These are phyloP conservation scores for Nannochloropsis granulata DNA, from an alignment of 108 stramenopile species.

Conservation along the genomic window DNA sequence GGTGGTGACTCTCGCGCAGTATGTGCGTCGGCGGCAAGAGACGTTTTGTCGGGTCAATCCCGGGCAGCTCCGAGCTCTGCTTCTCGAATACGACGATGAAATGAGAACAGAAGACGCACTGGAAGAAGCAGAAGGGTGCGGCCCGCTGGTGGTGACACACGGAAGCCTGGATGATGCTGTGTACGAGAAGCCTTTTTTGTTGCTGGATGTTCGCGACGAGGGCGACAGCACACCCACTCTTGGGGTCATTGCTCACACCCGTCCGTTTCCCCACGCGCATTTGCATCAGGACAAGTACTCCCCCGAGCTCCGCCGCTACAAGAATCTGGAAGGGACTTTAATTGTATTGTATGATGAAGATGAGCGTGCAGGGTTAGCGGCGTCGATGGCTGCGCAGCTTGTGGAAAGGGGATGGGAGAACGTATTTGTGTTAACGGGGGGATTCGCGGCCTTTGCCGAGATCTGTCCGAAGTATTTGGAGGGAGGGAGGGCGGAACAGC, in stretches of 20 bases:
- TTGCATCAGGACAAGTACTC: slow-evolving; percentile 29
- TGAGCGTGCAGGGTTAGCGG: slow-evolving; percentile 3
- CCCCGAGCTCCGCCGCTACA: slow-evolving; percentile 28
- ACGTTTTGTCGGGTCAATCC: background rate
- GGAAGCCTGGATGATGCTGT: background rate
- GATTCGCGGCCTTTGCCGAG: slow-evolving; percentile 11
- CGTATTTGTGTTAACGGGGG: slow-evolving; percentile 26
- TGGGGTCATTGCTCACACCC: background rate
- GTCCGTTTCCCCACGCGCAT: background rate
- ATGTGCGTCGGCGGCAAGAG: background rate
- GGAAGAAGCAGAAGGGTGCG: background rate
- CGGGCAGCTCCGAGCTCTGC: background rate
- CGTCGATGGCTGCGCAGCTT: slow-evolving; percentile 9
- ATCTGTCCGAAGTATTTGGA: slow-evolving; percentile 19
- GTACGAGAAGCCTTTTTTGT: background rate
- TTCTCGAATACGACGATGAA: background rate
- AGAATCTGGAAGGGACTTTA: slow-evolving; percentile 23
- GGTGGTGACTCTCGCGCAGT: background rate
- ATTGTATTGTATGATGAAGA: slow-evolving; percentile 33
- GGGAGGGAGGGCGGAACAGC: background rate
- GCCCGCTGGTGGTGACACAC: background rate
- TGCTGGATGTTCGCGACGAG: background rate
- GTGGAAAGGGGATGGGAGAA: slow-evolving; percentile 32
- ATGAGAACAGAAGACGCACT: background rate
- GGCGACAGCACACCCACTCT: background rate